Percentiles rank a stretch among this genome's conserved stretches.
Conservation (phyloP, 768 basidiomycete genomes). For the Holtermannia corniformis region DNA sequence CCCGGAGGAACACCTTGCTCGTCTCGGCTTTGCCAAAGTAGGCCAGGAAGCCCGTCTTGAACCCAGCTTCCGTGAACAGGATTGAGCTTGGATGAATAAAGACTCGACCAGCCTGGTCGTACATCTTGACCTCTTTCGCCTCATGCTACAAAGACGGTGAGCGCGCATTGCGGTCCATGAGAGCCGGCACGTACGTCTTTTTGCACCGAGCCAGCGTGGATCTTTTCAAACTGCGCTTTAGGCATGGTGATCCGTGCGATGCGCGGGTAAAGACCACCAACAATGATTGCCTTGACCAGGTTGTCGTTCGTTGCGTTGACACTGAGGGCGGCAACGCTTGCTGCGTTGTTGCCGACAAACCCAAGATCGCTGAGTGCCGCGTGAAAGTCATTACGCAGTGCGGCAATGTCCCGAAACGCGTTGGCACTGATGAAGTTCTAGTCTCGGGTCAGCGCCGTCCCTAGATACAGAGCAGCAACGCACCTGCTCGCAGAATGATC, state of each 20-base stretch:
- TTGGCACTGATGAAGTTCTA: conserved; percentile 75
- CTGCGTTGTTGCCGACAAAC: conserved; percentile 45
- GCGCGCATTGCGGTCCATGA: background rate
- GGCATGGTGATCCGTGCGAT: conserved; percentile 70
- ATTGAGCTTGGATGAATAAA: conserved; percentile 65
- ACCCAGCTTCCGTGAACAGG: conserved; percentile 60
- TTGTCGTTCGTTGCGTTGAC: conserved; percentile 57
- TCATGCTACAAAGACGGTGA: conserved; percentile 45
- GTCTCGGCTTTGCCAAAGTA: conserved; percentile 75
- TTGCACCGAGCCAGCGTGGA: conserved; percentile 71
- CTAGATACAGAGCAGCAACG: background rate
- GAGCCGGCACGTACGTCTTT: conserved; percentile 48
- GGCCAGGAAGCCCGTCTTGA: conserved; percentile 68
- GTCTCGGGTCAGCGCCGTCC: background rate
- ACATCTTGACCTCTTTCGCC: conserved; percentile 74
- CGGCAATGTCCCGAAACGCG: conserved; percentile 66
- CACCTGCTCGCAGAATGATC: conserved; percentile 63
- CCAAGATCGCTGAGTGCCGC: conserved; percentile 61
- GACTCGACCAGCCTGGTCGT: conserved; percentile 51
- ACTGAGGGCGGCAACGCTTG: conserved; percentile 47
- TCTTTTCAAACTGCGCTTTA: conserved; percentile 67
- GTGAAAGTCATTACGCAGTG: conserved; percentile 68
- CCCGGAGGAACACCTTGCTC: conserved; percentile 72
- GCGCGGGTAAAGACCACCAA: conserved; percentile 79
- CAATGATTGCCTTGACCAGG: conserved; percentile 71